Conservation (phyloP, 208 protist genomes). For the Borovskyia barvae region DNA sequence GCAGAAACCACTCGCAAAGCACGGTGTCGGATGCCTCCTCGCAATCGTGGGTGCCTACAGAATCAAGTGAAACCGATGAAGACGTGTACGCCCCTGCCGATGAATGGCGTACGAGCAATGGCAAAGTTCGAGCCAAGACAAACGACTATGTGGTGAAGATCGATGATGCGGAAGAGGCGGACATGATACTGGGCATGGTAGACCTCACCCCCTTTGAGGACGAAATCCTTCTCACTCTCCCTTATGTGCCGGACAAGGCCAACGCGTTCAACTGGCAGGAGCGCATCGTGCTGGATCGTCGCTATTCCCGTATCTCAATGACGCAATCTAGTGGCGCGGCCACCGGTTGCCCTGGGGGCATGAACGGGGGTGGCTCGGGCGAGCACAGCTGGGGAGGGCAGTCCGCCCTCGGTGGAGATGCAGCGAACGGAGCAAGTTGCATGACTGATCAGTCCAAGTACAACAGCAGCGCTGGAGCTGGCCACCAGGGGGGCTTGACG, state of each 20-base stretch:
- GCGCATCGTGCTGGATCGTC: conserved; percentile 62
- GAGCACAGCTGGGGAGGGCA: no score
- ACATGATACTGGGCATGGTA: conserved; percentile 79
- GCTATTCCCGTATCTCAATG: conserved; percentile 41
- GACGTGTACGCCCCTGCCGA: conserved; percentile 30
- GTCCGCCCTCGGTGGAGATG: no score
- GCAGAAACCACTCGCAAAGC: neutral
- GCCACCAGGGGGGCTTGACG: no score
- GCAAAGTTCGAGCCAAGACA: conserved; percentile 18
- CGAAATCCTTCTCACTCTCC: conserved; percentile 72
- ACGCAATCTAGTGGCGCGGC: neutral
- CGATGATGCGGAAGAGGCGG: conserved; percentile 88
- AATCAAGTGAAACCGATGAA: conserved; percentile 25
- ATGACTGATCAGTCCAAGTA: no score
- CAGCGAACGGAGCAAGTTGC: no score
- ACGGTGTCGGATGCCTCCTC: conserved; percentile 4
- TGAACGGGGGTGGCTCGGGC: neutral
- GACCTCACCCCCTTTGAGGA: conserved; percentile 62
- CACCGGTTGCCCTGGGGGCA: neutral
- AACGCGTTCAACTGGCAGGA: conserved; percentile 70
- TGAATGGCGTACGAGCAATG: conserved; percentile 18
- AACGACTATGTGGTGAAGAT: conserved; percentile 82
- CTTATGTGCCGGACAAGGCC: conserved; percentile 71
- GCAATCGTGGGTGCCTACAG: conserved; percentile 27
- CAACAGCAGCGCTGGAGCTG: no score